These are phyloP conservation scores for Neofusicoccum kwambonambiense DNA, from an alignment of 2,329 filamentous ascomycete species.

Conservation along the genomic window DNA sequence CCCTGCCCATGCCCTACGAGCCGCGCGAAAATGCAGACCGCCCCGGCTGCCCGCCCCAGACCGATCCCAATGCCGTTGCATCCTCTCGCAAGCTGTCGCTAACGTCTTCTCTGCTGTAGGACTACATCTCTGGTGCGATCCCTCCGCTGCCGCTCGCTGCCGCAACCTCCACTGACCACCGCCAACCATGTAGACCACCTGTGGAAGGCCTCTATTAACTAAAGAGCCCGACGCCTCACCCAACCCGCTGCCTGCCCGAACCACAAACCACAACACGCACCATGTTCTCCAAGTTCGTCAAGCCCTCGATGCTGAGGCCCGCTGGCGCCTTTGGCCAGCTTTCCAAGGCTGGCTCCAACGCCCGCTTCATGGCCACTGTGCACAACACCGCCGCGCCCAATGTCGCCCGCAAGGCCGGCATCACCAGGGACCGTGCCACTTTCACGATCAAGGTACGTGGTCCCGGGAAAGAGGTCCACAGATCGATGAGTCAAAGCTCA, in stretches of 20 bases:
- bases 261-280: constrained; percentile 26
- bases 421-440: constrained; percentile 76
- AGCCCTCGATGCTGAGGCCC: constrained; percentile 48
- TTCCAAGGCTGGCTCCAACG: constrained; percentile 44
- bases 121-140: constrained; percentile 63
- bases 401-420: constrained; percentile 59
- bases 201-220: constrained; percentile 67
- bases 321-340: constrained; percentile 46
- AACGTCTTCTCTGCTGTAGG: constrained; percentile 43
- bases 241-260: neutral
- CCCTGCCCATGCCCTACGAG: constrained; percentile 14
- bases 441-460: constrained; percentile 84
- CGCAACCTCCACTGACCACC: constrained; percentile 16
- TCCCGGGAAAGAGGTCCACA: neutral
- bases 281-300: constrained; percentile 58
- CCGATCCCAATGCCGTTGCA: constrained; percentile 4
- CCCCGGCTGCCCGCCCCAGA: neutral
- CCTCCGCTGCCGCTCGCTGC: constrained; percentile 21
- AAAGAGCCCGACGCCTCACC: constrained; percentile 35
- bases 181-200: constrained; percentile 56
- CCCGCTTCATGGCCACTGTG: constrained; percentile 63
- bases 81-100: constrained; percentile 28
- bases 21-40: neutral
- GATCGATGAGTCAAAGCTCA: constrained; percentile 6
- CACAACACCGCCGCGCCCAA: constrained; percentile 68